phyloP scores from a whole-genome alignment of 306 rosid genomes.

The Trichosanthes cucumerina region DNA sequence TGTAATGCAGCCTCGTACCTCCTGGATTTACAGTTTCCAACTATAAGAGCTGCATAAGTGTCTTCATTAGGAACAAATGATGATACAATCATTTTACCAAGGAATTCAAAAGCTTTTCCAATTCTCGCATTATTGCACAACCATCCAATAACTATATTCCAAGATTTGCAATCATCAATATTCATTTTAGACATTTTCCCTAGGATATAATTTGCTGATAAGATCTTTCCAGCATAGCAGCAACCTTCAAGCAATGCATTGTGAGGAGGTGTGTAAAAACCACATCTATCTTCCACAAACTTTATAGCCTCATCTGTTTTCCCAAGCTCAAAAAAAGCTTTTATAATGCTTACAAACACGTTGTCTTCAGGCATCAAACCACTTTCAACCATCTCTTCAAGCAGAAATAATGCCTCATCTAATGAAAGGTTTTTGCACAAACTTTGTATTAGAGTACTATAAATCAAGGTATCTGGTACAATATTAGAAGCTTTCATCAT shows the following conservation, averaged over 20 bases:
- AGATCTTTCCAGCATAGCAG: slow-evolving; percentile 43
- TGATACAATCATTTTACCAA: slow-evolving; percentile 55
- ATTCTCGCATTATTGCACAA: slow-evolving; percentile 47
- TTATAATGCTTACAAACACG: slow-evolving; percentile 29
- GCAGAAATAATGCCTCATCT: slow-evolving; percentile 35
- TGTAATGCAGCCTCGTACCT: slow-evolving; percentile 45
- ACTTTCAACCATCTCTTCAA: slow-evolving; percentile 42
- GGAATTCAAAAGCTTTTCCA: slow-evolving; percentile 43
- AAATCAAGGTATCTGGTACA: slow-evolving; percentile 32
- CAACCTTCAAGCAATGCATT: slow-evolving; percentile 66
- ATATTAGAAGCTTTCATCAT: slow-evolving; percentile 61
- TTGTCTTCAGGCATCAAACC: slow-evolving; percentile 23
- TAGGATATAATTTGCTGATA: slow-evolving; percentile 37
- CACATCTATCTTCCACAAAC: slow-evolving; percentile 48
- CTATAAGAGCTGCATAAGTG: slow-evolving; percentile 60
- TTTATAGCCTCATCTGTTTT: slow-evolving; percentile 51
- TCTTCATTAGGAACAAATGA: slow-evolving; percentile 34
- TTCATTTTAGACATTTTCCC: slow-evolving; percentile 42
- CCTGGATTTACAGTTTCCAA: slow-evolving; percentile 56
- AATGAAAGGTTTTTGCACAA: slow-evolving; percentile 46
- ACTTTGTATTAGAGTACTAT: slow-evolving; percentile 39
- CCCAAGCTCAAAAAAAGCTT: slow-evolving; percentile 48
- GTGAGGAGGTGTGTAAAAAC: slow-evolving; percentile 50
- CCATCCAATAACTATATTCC: slow-evolving; percentile 64
- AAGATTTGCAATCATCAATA: slow-evolving; percentile 50